Conservation (phyloP, 495 filamentous ascomycete species). For the Neurospora pannonica region DNA sequence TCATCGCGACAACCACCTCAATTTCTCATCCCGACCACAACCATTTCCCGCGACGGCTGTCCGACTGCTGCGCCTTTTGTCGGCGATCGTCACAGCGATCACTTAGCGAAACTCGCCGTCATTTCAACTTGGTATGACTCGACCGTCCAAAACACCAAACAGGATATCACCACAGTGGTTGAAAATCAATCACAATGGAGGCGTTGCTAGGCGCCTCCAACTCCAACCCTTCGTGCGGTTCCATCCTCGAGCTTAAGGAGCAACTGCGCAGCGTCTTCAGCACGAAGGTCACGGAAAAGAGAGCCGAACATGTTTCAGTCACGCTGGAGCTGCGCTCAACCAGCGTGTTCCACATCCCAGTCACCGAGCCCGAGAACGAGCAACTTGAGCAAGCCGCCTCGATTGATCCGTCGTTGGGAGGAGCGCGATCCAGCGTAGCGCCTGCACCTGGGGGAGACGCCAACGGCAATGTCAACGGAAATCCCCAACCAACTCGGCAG, state of each 20-base stretch:
- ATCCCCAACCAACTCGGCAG: slow-evolving; percentile 3
- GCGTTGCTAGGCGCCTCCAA: slow-evolving; percentile 22
- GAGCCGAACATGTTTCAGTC: slow-evolving; percentile 30
- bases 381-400: slow-evolving; percentile 14
- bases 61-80: background rate
- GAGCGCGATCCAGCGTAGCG: slow-evolving; percentile 7
- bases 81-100: background rate
- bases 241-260: slow-evolving; percentile 30
- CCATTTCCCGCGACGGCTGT: background rate
- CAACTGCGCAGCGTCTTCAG: slow-evolving; percentile 25
- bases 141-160: background rate
- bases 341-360: slow-evolving; percentile 25
- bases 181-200: slow-evolving; percentile 22
- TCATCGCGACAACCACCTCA: background rate
- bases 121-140: background rate
- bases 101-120: background rate
- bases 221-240: slow-evolving; percentile 25
- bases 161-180: background rate
- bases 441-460: background rate
- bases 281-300: slow-evolving; percentile 26
- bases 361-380: slow-evolving; percentile 23
- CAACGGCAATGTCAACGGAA: slow-evolving; percentile 1
- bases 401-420: slow-evolving; percentile 20
- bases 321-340: slow-evolving; percentile 30
- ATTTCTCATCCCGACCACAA: background rate